Percentiles rank a stretch among this genome's conserved stretches.
These are phyloP conservation scores for Mesembryanthemum crystallinum DNA, from an alignment of 148 eudicot species.

Conservation along the genomic window DNA sequence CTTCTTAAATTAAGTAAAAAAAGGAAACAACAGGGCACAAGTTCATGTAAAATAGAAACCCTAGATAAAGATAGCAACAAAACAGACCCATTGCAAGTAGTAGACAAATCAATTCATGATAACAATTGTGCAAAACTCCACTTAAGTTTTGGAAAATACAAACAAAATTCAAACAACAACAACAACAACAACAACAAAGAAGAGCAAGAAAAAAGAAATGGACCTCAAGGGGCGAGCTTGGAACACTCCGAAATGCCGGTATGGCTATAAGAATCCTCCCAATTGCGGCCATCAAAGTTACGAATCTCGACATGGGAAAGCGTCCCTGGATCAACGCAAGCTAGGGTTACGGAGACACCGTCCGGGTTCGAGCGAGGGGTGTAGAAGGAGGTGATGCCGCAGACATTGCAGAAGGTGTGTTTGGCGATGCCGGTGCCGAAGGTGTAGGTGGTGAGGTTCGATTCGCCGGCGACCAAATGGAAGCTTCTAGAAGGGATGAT, in stretches of 20 bases:
- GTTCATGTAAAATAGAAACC: too few relatives aligned
- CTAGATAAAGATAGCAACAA: too few relatives aligned
- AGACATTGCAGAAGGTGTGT: conserved; percentile 76
- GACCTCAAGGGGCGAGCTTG: conserved; percentile 18
- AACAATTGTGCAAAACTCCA: too few relatives aligned
- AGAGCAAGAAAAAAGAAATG: neutral
- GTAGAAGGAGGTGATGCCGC: conserved; percentile 91
- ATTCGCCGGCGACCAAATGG: conserved; percentile 49
- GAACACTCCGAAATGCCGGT: conserved; percentile 66
- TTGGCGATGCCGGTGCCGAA: conserved; percentile 81
- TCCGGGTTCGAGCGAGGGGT: conserved; percentile 84
- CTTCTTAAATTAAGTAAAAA: too few relatives aligned
- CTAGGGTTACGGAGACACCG: conserved; percentile 64
- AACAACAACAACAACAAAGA: neutral
- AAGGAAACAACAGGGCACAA: too few relatives aligned
- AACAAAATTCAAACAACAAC: too few relatives aligned
- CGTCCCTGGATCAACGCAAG: conserved; percentile 73
- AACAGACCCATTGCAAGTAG: too few relatives aligned
- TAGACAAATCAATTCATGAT: too few relatives aligned
- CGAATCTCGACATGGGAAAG: conserved; percentile 57
- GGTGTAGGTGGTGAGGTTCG: conserved; percentile 67
- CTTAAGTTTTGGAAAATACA: too few relatives aligned
- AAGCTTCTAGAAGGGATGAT: conserved; percentile 58
- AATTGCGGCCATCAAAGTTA: conserved; percentile 59
- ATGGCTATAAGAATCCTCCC: conserved; percentile 51